Conservation (phyloP, 208 protist species). For the Naegleria fowleri region DNA sequence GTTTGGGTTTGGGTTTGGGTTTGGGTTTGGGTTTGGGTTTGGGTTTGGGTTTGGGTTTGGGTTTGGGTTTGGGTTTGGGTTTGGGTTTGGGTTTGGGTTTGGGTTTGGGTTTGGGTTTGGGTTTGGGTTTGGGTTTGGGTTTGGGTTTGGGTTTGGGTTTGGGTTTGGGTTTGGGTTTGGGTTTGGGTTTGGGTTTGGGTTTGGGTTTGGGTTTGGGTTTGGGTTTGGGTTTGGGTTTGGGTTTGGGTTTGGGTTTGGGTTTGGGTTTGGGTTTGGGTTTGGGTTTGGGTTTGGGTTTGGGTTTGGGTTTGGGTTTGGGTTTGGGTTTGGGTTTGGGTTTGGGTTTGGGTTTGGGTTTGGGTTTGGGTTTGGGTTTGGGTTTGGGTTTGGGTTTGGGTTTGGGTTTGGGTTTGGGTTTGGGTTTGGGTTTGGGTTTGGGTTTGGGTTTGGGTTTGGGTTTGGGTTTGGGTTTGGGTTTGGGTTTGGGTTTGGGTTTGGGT, state of each 20-base stretch:
- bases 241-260: background rate
- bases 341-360: slow-evolving; percentile 5
- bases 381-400: slow-evolving; percentile 9
- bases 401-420: slow-evolving; percentile 5
- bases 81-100: slow-evolving; percentile 9
- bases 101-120: slow-evolving; percentile 5
- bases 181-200: background rate
- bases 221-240: slow-evolving; percentile 5
- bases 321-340: slow-evolving; percentile 9
- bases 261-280: slow-evolving; percentile 9
- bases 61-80: background rate
- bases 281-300: slow-evolving; percentile 5
- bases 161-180: slow-evolving; percentile 5
- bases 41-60: slow-evolving; percentile 5
- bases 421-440: background rate
- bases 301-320: background rate
- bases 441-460: slow-evolving; percentile 9
- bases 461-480: slow-evolving; percentile 5
- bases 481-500: background rate
- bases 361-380: background rate
- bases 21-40: slow-evolving; percentile 4
- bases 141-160: slow-evolving; percentile 9
- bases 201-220: slow-evolving; percentile 9
- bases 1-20: too few relatives aligned
- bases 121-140: background rate